A percentile compares a stretch with the other conserved stretches of the same genome.
Conservation (phyloP, 106 monocot species). For the Agapanthus africanus region DNA sequence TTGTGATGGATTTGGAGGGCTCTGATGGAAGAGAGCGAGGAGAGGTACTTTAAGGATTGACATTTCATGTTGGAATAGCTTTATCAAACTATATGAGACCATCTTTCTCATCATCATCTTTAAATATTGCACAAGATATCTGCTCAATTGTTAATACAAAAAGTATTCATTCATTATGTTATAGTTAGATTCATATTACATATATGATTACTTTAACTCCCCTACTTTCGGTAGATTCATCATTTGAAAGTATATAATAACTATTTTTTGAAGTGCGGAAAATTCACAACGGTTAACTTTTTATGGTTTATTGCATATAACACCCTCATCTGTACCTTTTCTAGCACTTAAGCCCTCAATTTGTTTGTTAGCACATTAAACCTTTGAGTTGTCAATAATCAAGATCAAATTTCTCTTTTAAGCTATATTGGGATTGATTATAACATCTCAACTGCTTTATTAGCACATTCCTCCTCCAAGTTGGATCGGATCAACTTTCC, state of each 20-base stretch:
- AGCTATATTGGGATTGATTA: too few relatives aligned
- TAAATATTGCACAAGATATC: neutral
- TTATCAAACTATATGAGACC: neutral
- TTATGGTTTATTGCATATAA: too few relatives aligned
- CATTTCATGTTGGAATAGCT: neutral
- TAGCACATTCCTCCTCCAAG: too few relatives aligned
- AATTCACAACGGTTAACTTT: neutral
- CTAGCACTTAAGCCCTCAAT: too few relatives aligned
- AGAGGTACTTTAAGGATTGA: constrained; percentile 43
- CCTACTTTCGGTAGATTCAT: neutral
- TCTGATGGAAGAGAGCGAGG: constrained; percentile 95
- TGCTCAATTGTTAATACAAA: neutral
- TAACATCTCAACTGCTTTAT: too few relatives aligned
- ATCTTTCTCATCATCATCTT: neutral
- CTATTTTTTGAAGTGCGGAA: neutral
- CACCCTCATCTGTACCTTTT: too few relatives aligned
- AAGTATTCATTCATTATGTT: neutral
- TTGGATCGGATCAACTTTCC: too few relatives aligned
- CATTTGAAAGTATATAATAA: neutral
- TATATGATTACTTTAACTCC: neutral
- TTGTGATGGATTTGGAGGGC: constrained; percentile 98
- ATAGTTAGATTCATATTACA: neutral
- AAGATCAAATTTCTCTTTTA: too few relatives aligned
- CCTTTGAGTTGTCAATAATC: too few relatives aligned
- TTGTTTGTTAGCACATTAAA: too few relatives aligned